Evolutionary conservation across 208 protist species (phyloP), one percentile per base, ranked within the genome.

Genomic region (Kentomonas sorsogonicus): DNA sequence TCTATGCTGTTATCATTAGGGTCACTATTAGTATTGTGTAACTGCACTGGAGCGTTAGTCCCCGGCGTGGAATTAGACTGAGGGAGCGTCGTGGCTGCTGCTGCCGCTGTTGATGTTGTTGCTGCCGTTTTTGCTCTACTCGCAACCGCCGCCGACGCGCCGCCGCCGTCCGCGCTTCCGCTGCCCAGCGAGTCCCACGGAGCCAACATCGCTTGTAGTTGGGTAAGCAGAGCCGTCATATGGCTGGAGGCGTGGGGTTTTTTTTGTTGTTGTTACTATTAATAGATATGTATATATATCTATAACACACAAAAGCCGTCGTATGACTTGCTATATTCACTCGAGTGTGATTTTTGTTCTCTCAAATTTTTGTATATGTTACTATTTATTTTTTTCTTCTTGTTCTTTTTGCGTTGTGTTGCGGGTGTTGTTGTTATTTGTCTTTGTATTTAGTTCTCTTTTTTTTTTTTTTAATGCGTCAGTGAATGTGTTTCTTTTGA

Each of bases 101-200:
- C n/a, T n/a, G n/a, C n/a, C n/a, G n/a, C n/a, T n/a, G n/a, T n/a
- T n/a, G n/a, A n/a, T n/a, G n/a, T n/a, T n/a, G n/a, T n/a, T n/a
- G n/a, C n/a, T n/a, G n/a, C n/a, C n/a, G n/a, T n/a, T n/a, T n/a
- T n/a, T n/a, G n/a, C n/a, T n/a, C n/a, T n/a, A n/a, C n/a, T n/a
- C n/a, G n/a, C n/a, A n/a, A n/a, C n/a, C n/a, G n/a, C n/a, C n/a
- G n/a, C n/a, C n/a, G n/a, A n/a, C n/a, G n/a, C n/a, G n/a, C n/a
- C n/a, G n/a, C n/a, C n/a, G n/a, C n/a, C n/a, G n/a, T n/a, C n/a
- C n/a, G n/a, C n/a, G n/a, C n/a, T n/a, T n/a, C n/a, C n/a, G n/a
- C n/a, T n/a, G n/a, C n/a, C n/a, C n/a, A n/a, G n/a, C n/a, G n/a
- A 16, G 45, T 60, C 55, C 45, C 55, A 60, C 43, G 41, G 30